These are phyloP conservation scores for Penicillium sp. DNA, from an alignment of 2,329 filamentous ascomycete genomes.

Conservation along the genomic window DNA sequence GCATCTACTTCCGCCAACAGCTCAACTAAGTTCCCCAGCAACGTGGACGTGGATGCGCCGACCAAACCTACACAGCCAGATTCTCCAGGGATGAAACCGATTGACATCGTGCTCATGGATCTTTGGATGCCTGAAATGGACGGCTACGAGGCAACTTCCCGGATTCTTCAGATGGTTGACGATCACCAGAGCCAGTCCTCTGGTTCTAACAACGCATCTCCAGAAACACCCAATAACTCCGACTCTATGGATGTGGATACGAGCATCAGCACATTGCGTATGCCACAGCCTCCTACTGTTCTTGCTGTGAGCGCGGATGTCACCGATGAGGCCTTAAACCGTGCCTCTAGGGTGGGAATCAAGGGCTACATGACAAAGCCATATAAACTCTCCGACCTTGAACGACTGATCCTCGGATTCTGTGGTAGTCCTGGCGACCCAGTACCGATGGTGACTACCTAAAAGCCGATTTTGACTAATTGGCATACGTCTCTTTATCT, in stretches of 20 bases:
- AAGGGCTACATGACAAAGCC: slow-evolving; percentile 69
- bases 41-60: slow-evolving; percentile 4
- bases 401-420: slow-evolving; percentile 57
- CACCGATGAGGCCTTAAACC: slow-evolving; percentile 61
- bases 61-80: slow-evolving; percentile 20
- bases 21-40: slow-evolving; percentile 6
- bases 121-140: slow-evolving; percentile 76
- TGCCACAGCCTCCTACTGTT: slow-evolving; percentile 47
- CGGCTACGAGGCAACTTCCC: slow-evolving; percentile 66
- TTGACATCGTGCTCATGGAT: slow-evolving; percentile 71
- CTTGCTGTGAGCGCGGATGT: slow-evolving; percentile 68
- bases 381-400: slow-evolving; percentile 62
- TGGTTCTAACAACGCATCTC: slow-evolving; percentile 10
- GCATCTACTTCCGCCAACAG: slow-evolving; percentile 17
- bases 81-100: slow-evolving; percentile 39
- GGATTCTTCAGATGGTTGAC: slow-evolving; percentile 58
- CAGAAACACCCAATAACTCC: slow-evolving; percentile 8
- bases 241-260: slow-evolving; percentile 21
- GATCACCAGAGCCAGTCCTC: slow-evolving; percentile 30
- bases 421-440: slow-evolving; percentile 30
- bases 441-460: not conserved
- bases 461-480: not conserved
- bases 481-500: not conserved
- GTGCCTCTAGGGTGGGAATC: slow-evolving; percentile 63
- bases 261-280: slow-evolving; percentile 22